phyloP scores from a whole-genome alignment of 2,329 filamentous ascomycete species.

The Penicillium concentricum region DNA sequence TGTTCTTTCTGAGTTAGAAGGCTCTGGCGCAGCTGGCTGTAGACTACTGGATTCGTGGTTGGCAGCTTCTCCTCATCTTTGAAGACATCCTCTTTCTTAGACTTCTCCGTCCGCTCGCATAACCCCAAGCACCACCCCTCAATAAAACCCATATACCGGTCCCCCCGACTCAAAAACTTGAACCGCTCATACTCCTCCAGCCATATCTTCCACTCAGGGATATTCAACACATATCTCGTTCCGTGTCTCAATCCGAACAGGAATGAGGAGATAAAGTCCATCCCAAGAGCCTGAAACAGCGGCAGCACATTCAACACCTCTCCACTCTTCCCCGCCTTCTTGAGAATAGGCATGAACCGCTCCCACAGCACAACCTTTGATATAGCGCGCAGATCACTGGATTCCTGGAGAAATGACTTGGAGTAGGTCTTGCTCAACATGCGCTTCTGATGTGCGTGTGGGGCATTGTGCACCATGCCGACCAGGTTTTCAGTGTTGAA shows the following conservation, averaged over 20 bases:
- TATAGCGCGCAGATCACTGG: constrained; percentile 54
- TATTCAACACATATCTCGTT: constrained; percentile 58
- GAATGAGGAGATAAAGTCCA: constrained; percentile 71
- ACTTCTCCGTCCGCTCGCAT: constrained; percentile 48
- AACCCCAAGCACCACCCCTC: constrained; percentile 60
- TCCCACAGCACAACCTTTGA: constrained; percentile 55
- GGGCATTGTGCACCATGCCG: constrained; percentile 56
- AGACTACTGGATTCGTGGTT: constrained; percentile 29
- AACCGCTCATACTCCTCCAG: constrained; percentile 61
- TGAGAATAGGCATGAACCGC: constrained; percentile 57
- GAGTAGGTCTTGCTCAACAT: constrained; percentile 74
- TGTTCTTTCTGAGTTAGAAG: constrained; percentile 19
- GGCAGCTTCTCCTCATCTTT: constrained; percentile 3
- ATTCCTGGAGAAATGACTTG: constrained; percentile 66
- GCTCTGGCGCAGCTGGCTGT: constrained; percentile 22
- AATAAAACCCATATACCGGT: constrained; percentile 61
- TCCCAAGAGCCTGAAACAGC: constrained; percentile 63
- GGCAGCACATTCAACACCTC: constrained; percentile 53
- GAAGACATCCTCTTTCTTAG: constrained; percentile 14
- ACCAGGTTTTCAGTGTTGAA: constrained; percentile 66
- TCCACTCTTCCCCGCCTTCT: constrained; percentile 15
- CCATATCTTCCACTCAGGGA: constrained; percentile 57
- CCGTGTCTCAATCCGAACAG: constrained; percentile 62
- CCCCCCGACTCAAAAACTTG: constrained; percentile 54
- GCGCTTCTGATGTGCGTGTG: constrained; percentile 66